phyloP scores from a whole-genome alignment of 441 rosid genomes.

The Pelargonium cotyledonis region DNA sequence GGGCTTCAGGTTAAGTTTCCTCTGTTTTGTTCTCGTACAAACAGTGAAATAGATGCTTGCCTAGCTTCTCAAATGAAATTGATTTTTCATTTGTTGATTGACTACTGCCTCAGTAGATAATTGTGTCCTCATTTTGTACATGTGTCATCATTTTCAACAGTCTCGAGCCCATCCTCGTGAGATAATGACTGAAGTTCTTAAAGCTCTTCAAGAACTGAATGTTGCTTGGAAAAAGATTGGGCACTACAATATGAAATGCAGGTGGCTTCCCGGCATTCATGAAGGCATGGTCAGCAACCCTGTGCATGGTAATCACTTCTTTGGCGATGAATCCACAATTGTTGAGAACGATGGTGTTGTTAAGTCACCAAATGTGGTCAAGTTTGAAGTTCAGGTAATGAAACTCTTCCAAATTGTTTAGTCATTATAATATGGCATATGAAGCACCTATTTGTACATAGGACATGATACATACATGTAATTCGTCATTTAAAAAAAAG shows the following conservation, averaged over 20 bases:
- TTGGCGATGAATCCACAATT: constrained; percentile 66
- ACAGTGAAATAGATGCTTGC: too few relatives aligned
- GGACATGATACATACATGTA: too few relatives aligned
- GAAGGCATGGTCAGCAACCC: too few relatives aligned
- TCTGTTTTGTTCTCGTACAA: neutral
- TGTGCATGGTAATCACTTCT: constrained; percentile 42
- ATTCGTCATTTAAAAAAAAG: too few relatives aligned
- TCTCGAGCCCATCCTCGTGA: constrained; percentile 94
- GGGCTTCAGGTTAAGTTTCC: constrained; percentile 76
- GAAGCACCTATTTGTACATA: too few relatives aligned
- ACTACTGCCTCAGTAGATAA: neutral
- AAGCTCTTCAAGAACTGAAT: constrained; percentile 81
- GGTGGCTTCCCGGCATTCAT: constrained; percentile 55
- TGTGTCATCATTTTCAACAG: constrained; percentile 30
- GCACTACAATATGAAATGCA: constrained; percentile 94
- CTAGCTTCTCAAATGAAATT: too few relatives aligned
- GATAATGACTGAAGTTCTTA: constrained; percentile 88
- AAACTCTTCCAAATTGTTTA: neutral
- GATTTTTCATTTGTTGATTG: too few relatives aligned
- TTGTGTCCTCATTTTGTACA: neutral
- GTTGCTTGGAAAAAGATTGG: constrained; percentile 95
- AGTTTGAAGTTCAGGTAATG: constrained; percentile 90
- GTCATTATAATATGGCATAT: too few relatives aligned
- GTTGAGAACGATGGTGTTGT: constrained; percentile 54
- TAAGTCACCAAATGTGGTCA: constrained; percentile 54